phyloP scores from a whole-genome alignment of 768 basidiomycete genomes.

The Amanita pseudoporphyria region DNA sequence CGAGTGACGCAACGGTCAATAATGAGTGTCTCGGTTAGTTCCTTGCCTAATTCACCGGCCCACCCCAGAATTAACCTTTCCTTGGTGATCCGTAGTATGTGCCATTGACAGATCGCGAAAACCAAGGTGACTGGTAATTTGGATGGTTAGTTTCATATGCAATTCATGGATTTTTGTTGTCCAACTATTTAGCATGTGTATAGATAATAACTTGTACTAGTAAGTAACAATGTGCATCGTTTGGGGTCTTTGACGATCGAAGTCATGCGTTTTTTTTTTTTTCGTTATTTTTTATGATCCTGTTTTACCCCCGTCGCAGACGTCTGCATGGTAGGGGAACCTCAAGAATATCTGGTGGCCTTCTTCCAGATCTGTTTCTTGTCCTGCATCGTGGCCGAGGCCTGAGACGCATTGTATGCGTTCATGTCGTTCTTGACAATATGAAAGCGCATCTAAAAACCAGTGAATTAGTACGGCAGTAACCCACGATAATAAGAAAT shows the following conservation, averaged over 20 bases:
- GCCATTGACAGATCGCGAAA: conserved; percentile 55
- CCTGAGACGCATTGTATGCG: too few species aligned
- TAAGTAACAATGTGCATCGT: background rate
- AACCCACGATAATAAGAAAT: too few species aligned
- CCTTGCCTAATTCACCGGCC: background rate
- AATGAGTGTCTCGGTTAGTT: conserved; percentile 75
- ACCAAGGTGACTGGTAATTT: conserved; percentile 19
- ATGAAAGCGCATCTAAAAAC: too few species aligned
- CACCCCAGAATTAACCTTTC: conserved; percentile 1
- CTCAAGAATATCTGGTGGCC: too few species aligned
- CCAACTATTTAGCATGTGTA: background rate
- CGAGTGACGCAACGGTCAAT: conserved; percentile 51
- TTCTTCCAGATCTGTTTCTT: too few species aligned
- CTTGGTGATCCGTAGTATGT: conserved; percentile 42
- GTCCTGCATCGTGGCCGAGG: too few species aligned
- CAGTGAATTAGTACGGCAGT: too few species aligned
- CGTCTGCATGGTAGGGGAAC: too few species aligned
- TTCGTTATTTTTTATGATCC: too few species aligned
- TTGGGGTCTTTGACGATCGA: background rate
- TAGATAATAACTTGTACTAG: background rate
- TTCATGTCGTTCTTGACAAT: too few species aligned
- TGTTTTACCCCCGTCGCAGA: too few species aligned
- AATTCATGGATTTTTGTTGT: background rate
- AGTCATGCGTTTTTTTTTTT: too few species aligned
- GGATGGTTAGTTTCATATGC: background rate